Evolutionary conservation across 805 yeast species (phyloP).

Genomic region (Debaryomyces prosopidis): DNA sequence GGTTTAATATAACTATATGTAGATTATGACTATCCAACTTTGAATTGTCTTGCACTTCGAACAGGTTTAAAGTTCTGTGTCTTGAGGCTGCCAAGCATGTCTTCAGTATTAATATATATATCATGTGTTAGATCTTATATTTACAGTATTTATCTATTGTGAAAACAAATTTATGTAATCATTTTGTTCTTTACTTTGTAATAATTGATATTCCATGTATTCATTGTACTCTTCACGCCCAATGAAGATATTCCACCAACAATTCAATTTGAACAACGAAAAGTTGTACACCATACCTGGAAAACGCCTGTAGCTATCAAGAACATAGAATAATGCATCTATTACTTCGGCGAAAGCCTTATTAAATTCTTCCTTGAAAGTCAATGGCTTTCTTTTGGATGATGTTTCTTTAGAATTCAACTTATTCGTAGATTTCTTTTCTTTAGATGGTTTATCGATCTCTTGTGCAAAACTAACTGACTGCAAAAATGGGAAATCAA

Average conservation of each 20-base stretch:
- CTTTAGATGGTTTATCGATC: conserved; percentile 15
- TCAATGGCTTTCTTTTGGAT: not conserved
- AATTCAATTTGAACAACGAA: conserved; percentile 47
- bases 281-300: conserved; percentile 63
- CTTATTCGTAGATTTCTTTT: not conserved
- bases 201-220: conserved; percentile 3
- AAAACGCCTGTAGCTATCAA: conserved; percentile 63
- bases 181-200: conserved; percentile 5
- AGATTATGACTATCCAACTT: no score
- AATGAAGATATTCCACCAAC: conserved; percentile 73
- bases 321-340: conserved; percentile 65
- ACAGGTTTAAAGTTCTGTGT: no score
- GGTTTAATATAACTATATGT: conserved; percentile 1
- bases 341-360: conserved; percentile 52
- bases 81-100: no score
- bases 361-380: conserved; percentile 42
- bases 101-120: conserved; percentile 2
- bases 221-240: conserved; percentile 45
- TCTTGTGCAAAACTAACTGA: not conserved
- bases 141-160: not conserved
- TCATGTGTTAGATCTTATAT: not conserved
- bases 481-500: conserved; percentile 38
- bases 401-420: not conserved
- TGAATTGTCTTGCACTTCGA: no score
- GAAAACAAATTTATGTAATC: not conserved